Percentiles rank a stretch among this genome's conserved stretches.
Evolutionary conservation across 345 rosid genomes (phyloP).

Genomic region (Pugionium cornutum): DNA sequence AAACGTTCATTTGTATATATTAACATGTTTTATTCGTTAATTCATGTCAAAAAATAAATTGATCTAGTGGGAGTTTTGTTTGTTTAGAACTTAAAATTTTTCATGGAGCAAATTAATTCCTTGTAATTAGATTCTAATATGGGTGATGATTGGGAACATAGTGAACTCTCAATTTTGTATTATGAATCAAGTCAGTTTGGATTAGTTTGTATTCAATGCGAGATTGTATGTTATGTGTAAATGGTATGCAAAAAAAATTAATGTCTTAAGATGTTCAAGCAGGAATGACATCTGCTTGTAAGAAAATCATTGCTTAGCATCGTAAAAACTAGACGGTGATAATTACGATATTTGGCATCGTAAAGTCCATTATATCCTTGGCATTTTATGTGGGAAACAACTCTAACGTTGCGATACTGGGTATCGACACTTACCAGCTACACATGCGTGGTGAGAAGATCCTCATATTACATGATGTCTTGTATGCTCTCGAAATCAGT

Average conservation of each 20-base stretch:
- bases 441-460: background rate
- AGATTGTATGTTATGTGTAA: background rate
- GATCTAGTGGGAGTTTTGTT: background rate
- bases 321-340: background rate
- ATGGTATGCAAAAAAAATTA: background rate
- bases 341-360: background rate
- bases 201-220: no score
- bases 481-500: slow-evolving; percentile 3
- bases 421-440: background rate
- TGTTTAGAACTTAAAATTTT: background rate
- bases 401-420: background rate
- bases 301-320: background rate
- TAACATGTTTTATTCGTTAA: background rate
- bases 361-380: background rate
- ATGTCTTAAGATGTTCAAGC: background rate
- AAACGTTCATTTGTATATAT: background rate
- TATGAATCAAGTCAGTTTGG: background rate
- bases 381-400: slow-evolving; percentile 7
- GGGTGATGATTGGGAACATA: background rate
- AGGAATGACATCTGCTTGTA: background rate
- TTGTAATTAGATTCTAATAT: background rate
- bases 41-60: background rate
- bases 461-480: background rate
- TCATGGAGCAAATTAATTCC: background rate
- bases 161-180: background rate